These are phyloP conservation scores for Rhodotorula diobovata DNA, from an alignment of 768 basidiomycete genomes.

Conservation along the genomic window DNA sequence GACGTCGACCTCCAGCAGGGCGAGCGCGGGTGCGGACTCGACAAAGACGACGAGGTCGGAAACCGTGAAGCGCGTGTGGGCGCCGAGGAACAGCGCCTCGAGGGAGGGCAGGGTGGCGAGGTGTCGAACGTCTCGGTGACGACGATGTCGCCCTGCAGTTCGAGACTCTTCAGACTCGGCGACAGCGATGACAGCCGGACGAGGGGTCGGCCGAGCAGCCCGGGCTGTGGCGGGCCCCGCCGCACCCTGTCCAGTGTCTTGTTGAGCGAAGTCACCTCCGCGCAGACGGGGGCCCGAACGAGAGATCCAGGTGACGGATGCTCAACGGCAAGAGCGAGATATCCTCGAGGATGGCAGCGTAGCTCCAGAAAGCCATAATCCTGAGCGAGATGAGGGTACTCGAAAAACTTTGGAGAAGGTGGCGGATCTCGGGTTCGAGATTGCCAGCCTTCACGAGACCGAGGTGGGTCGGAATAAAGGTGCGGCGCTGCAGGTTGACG, in stretches of 20 bases:
- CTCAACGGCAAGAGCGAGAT: background rate
- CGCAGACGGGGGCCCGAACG: background rate
- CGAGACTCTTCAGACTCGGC: background rate
- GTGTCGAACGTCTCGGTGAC: background rate
- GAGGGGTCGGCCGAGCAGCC: background rate
- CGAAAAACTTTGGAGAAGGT: background rate
- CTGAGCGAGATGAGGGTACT: background rate
- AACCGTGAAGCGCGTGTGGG: background rate
- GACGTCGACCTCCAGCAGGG: no score
- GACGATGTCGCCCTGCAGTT: background rate
- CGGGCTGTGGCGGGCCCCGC: background rate
- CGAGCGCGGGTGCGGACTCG: no score
- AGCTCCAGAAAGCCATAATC: fast-evolving
- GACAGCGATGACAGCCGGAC: no score
- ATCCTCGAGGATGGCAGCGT: background rate
- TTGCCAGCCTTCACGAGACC: no score
- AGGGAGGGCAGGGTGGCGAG: background rate
- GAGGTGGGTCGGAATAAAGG: no score
- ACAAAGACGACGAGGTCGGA: no score
- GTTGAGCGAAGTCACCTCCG: no score
- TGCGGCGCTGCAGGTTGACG: no score
- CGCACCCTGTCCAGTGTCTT: no score
- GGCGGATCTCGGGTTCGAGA: background rate
- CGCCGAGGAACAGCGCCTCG: background rate
- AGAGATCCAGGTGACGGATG: background rate